phyloP scores from a whole-genome alignment of 73 alveolate species.

The Urostyla sp. region DNA sequence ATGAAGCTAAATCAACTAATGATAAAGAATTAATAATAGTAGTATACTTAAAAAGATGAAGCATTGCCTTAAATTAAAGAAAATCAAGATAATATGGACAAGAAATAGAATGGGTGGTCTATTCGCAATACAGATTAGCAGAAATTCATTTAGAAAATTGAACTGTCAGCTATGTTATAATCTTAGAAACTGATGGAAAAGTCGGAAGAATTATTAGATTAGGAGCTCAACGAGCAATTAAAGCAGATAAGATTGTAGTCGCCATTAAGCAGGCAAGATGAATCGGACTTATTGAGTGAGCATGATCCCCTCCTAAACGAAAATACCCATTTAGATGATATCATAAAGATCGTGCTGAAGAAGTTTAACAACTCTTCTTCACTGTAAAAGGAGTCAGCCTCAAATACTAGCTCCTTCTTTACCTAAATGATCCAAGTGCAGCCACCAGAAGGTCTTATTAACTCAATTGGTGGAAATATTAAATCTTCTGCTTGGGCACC shows the following conservation, averaged over 20 bases:
- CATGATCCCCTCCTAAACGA: slow-evolving; percentile 19
- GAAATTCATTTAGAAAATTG: no score
- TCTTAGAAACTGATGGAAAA: slow-evolving; percentile 37
- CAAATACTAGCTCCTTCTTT: slow-evolving; percentile 79
- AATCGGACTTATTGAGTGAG: slow-evolving; percentile 5
- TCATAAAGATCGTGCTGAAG: slow-evolving; percentile 58
- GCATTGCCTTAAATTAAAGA: no score
- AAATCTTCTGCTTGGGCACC: slow-evolving; percentile 98
- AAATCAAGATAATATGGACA: no score
- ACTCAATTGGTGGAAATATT: slow-evolving; percentile 94
- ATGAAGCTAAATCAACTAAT: not conserved
- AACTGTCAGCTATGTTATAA: slow-evolving; percentile 11
- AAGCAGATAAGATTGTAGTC: not conserved
- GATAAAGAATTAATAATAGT: slow-evolving; percentile 12
- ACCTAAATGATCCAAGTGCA: slow-evolving; percentile 95
- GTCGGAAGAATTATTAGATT: slow-evolving; percentile 35
- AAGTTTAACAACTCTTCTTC: slow-evolving; percentile 44
- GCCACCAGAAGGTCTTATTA: slow-evolving; percentile 97
- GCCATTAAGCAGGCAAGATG: slow-evolving; percentile 3
- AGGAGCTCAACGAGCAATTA: slow-evolving; percentile 7
- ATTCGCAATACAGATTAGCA: no score
- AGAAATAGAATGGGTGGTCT: no score
- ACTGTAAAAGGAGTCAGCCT: slow-evolving; percentile 48
- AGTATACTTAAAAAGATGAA: no score
- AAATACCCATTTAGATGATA: slow-evolving; percentile 40